A percentile compares a stretch with the other conserved stretches of the same genome.
phyloP scores from a whole-genome alignment of 2,329 filamentous ascomycete genomes.

The Metarhizium sp. region DNA sequence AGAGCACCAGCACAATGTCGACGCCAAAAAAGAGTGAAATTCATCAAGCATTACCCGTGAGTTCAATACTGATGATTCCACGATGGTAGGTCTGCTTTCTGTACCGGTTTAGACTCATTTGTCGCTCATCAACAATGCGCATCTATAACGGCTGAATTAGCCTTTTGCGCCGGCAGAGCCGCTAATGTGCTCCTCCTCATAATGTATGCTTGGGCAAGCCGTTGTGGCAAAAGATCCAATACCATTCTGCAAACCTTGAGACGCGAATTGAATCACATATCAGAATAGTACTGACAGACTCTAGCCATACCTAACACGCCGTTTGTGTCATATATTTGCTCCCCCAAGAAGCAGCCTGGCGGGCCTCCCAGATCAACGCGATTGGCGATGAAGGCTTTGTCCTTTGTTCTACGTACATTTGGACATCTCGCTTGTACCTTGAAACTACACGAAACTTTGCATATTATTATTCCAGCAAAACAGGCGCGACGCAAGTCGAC shows the following conservation, averaged over 20 bases:
- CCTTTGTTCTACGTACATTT: not conserved
- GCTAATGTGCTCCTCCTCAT: no score
- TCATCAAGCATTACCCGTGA: not conserved
- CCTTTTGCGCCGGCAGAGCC: no score
- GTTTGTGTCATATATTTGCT: not conserved
- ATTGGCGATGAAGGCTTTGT: not conserved
- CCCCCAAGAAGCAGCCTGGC: not conserved
- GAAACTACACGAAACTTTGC: not conserved
- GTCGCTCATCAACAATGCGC: no score
- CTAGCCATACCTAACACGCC: not conserved
- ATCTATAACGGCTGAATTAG: no score
- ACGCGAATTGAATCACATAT: not conserved
- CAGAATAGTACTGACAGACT: not conserved
- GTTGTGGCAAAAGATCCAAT: no score
- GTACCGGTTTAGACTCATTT: no score
- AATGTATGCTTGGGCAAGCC: no score
- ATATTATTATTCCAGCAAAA: not conserved
- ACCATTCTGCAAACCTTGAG: no score
- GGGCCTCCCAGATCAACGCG: not conserved
- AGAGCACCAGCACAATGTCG: no score
- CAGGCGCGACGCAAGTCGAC: conserved; percentile 20
- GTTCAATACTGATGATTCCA: not conserved
- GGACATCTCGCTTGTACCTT: not conserved
- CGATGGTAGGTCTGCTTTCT: no score
- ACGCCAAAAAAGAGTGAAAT: no score